Conservation (phyloP, 2,329 filamentous ascomycete genomes). For the Exophiala aquamarina region DNA sequence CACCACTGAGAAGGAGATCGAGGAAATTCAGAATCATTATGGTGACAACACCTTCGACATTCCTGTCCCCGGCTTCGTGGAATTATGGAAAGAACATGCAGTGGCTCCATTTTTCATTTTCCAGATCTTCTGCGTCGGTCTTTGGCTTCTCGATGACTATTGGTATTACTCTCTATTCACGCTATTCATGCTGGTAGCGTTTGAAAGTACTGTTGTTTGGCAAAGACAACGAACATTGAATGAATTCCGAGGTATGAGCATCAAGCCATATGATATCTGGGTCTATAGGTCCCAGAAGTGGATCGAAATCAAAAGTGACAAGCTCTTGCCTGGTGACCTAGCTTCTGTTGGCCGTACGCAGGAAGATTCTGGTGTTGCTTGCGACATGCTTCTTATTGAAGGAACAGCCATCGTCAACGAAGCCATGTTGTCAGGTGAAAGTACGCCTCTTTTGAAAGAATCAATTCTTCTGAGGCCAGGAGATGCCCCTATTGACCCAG, state of each 20-base stretch:
- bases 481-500: constrained; percentile 77
- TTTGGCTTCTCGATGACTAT: constrained; percentile 99
- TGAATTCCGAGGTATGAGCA: constrained; percentile 98
- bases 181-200: constrained; percentile 94
- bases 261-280: constrained; percentile 95
- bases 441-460: constrained; percentile 93
- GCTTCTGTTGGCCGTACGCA: constrained; percentile 91
- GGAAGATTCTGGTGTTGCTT: constrained; percentile 94
- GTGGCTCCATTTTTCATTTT: constrained; percentile 99
- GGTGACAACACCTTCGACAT: constrained; percentile 97
- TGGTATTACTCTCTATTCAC: constrained; percentile 99
- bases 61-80: constrained; percentile 89
- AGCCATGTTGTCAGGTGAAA: constrained; percentile 98
- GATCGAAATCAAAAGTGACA: constrained; percentile 85
- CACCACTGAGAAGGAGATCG: constrained; percentile 70
- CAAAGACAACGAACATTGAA: constrained; percentile 92
- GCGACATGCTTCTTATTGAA: constrained; percentile 93
- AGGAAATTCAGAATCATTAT: constrained; percentile 85
- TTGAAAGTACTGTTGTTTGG: constrained; percentile 99
- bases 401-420: constrained; percentile 98
- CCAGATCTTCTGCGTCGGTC: constrained; percentile 95
- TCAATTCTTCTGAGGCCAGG: constrained; percentile 86
- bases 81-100: constrained; percentile 97
- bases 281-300: constrained; percentile 86
- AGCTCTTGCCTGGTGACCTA: constrained; percentile 87